Evolutionary conservation across 768 basidiomycete species (phyloP), one percentile per base, ranked within the genome.

Genomic region (Rhizopogon rudus): DNA sequence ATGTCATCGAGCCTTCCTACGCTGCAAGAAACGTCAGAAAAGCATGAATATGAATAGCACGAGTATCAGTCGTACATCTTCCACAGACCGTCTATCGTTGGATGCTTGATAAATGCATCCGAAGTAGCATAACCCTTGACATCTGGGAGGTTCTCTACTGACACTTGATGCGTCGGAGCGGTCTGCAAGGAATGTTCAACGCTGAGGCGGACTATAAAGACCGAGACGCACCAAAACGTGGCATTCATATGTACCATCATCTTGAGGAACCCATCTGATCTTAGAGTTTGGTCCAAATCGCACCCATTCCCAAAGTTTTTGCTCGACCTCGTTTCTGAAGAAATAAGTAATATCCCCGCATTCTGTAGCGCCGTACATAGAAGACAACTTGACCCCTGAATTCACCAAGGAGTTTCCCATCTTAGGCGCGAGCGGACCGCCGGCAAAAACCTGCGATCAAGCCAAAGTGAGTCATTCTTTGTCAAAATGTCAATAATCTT

Each of bases 31-130:
- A n/a, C n/a, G n/a, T n/a, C n/a, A n/a, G n/a, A n/a, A n/a, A n/a
- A n/a, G 22, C n/a, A 33, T 29, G n/a, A 13, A 43, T 5, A 25
- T 9, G n/a, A 31, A 51, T 10, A 16, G 10, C 25, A 40, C 16
- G 25, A 49, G 63, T 5, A 20, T 20, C 20, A 20, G 20, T 20
- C 20, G 20, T 52, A 78, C 77, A 78, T 65, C 61, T 71, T 78
- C 67, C 74, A 81, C 16, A 76, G 62, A 12, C 69, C 64, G 3
- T 69, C 60, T 10, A 73, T 72, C 6, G 71, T 74, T 1, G 80
- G 77, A 56, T 20, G 20, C 20, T 20, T 20, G 20, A 20, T 20
- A 20, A 20, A 20, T 20, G 20, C 20, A 20, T 20, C 20, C 20
- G 20, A 20, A 20, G 20, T 20, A 20, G 20, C 20, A 20, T 20